Conservation (phyloP, 225 moss, liverwort and hornwort genomes). For the Lunularia cruciata region DNA sequence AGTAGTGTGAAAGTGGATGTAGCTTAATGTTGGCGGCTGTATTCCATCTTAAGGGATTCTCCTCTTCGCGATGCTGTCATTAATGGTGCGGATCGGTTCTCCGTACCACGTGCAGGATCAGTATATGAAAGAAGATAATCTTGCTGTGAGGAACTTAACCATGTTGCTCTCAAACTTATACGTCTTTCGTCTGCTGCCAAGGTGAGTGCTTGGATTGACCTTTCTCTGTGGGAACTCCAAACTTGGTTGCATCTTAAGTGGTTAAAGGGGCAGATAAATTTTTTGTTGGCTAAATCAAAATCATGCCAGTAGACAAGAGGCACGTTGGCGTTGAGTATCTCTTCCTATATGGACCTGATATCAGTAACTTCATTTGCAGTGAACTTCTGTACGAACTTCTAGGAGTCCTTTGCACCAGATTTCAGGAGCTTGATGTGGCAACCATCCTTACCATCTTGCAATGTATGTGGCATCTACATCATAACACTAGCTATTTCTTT, state of each 20-base stretch:
- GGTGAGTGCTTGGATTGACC: conserved; percentile 36
- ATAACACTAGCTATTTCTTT: too few species aligned
- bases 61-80: not conserved
- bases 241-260: not conserved
- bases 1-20: not conserved
- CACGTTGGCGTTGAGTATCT: not conserved
- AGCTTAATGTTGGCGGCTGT: too few species aligned
- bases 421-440: conserved; percentile 94
- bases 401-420: conserved; percentile 74
- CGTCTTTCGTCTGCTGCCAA: conserved; percentile 71
- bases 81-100: not conserved
- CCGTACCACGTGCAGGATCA: conserved; percentile 54
- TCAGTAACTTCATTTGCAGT: conserved; percentile 40
- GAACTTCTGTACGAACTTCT: conserved; percentile 79
- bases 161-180: conserved; percentile 80
- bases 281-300: not conserved
- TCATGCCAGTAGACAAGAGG: not conserved
- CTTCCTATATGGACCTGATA: not conserved
- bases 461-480: conserved; percentile 48
- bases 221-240: not conserved
- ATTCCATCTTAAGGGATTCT: not conserved
- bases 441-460: conserved; percentile 82
- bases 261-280: not conserved
- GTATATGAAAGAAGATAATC: conserved; percentile 72
- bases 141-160: conserved; percentile 80